These are phyloP conservation scores for Apostasia shenzhenica DNA, from an alignment of 106 monocot species.

Conservation along the genomic window DNA sequence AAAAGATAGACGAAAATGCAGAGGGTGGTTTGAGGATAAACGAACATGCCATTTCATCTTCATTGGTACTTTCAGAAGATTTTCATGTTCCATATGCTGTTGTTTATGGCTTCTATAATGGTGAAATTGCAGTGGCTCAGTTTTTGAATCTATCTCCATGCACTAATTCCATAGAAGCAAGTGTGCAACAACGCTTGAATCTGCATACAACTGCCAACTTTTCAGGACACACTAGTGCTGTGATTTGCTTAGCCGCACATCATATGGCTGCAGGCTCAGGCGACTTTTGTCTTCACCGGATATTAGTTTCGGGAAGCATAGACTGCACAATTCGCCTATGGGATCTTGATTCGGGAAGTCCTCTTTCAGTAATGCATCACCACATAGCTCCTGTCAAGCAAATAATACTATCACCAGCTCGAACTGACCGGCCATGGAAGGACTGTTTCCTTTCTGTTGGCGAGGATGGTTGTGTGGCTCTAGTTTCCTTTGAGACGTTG, in stretches of 20 bases:
- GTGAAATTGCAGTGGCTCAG: conserved; percentile 66
- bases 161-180: conserved; percentile 19
- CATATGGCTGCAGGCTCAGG: conserved; percentile 25
- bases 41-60: conserved; percentile 52
- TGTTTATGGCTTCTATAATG: conserved; percentile 84
- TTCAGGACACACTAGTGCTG: conserved; percentile 64
- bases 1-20: conserved; percentile 7
- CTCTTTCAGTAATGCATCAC: conserved; percentile 74
- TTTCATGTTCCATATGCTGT: conserved; percentile 60
- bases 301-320: conserved; percentile 72
- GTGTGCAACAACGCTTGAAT: conserved; percentile 3
- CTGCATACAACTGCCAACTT: conserved; percentile 32
- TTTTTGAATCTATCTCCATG: conserved; percentile 30
- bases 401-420: conserved; percentile 72
- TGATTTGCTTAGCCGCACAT: conserved; percentile 85
- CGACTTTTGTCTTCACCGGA: conserved; percentile 11
- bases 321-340: conserved; percentile 84
- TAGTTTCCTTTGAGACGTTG: conserved; percentile 73
- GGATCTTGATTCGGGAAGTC: conserved; percentile 66
- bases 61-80: conserved; percentile 72
- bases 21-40: not conserved
- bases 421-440: conserved; percentile 59
- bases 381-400: conserved; percentile 77
- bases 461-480: conserved; percentile 81
- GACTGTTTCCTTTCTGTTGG: conserved; percentile 87